Conservation (phyloP, 2,329 filamentous ascomycete species). For the Dothideomycetes sp. region DNA sequence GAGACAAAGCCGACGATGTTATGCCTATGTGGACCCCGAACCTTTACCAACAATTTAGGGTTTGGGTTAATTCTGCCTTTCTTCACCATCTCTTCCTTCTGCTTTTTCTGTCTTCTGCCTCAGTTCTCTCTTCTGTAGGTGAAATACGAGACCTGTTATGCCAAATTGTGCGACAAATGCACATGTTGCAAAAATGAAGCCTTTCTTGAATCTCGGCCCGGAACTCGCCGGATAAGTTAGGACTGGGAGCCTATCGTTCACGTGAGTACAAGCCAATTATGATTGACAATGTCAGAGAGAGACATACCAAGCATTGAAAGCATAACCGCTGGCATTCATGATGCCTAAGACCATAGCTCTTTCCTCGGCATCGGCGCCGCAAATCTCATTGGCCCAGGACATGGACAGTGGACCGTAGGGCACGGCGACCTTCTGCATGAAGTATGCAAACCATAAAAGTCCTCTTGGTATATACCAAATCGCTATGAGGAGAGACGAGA, state of each 20-base stretch:
- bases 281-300: too few relatives aligned
- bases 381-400: conserved; percentile 45
- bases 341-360: conserved; percentile 52
- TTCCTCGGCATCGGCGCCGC: conserved; percentile 50
- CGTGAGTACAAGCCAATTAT: too few relatives aligned
- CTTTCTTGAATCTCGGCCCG: conserved; percentile 13
- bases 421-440: conserved; percentile 19
- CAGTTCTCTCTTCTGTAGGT: conserved; percentile 13
- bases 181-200: conserved; percentile 14
- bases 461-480: conserved; percentile 21
- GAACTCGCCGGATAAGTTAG: conserved; percentile 15
- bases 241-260: background rate
- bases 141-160: conserved; percentile 15
- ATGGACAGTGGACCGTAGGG: conserved; percentile 23
- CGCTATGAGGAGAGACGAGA: conserved; percentile 18
- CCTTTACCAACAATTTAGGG: too few relatives aligned
- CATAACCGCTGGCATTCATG: conserved; percentile 64
- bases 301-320: conserved; percentile 51
- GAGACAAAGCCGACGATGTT: too few relatives aligned
- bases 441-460: conserved; percentile 22
- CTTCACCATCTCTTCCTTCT: too few relatives aligned
- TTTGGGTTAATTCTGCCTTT: too few relatives aligned
- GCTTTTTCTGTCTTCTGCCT: conserved; percentile 6
- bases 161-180: conserved; percentile 14
- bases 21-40: too few relatives aligned